Base-by-base conservation (phyloP, 805 yeast species). In the Nakazawaea peltata region DNA sequence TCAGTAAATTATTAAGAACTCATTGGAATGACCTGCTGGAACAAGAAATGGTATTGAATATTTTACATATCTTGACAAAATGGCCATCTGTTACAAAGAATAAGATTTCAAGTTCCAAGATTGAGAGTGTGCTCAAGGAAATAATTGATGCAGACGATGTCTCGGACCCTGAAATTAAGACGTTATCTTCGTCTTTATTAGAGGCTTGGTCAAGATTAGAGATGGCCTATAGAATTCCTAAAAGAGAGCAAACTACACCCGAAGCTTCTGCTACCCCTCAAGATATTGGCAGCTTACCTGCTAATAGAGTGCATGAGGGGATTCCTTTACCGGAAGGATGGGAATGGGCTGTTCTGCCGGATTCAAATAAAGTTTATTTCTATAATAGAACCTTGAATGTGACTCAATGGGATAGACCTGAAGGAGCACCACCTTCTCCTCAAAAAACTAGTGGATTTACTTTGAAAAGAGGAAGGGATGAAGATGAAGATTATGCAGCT, bases 221-320 rank as follows among this genome's bases (percentile, higher is more conserved):
- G 50, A 75, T 84, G 71, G 88, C 87, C n/a, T 83, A 80, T 50
- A 71, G 92, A 30, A 88, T 90, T 34, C 88, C 94, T 1, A 79
- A 88, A 46, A 67, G 67, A 26, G 9, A 51, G 19, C 41, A 22
- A 14, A n/a, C n/a, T n/a, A n/a, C n/a, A n/a, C n/a, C n/a, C n/a
- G n/a, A n/a, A n/a, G n/a, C n/a, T n/a, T n/a, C n/a, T n/a, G n/a
- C n/a, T n/a, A n/a, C n/a, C n/a, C n/a, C n/a, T n/a, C n/a, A n/a
- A n/a, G n/a, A n/a, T n/a, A n/a, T n/a, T n/a, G n/a, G n/a, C n/a
- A n/a, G n/a, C n/a, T 26, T 35, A 10, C 34, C 34, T 10, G 23
- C 28, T 9, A 26, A 36, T 2, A 32, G 36, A 25, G 36, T 39
- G 10, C 36, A 34, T n/a, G 54, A 54, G 18, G 63, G 59, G 4